Conservation (phyloP, 1,284 basidiomycete species). For the Cryptococcus wingfieldii region DNA sequence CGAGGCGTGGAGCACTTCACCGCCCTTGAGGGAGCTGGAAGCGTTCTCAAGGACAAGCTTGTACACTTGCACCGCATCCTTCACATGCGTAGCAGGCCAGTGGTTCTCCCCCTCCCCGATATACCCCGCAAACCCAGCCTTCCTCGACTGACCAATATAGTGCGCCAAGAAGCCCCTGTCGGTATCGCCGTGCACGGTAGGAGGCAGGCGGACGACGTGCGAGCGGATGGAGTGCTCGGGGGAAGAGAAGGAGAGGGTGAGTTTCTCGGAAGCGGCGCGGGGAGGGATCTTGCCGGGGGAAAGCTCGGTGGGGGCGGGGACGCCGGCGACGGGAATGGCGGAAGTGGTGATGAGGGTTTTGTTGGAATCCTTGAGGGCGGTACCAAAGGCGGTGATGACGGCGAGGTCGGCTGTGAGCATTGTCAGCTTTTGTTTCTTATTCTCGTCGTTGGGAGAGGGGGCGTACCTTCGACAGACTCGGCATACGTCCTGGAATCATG, state of each 20-base stretch:
- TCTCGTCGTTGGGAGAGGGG: not conserved
- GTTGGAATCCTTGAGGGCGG: constrained; percentile 20
- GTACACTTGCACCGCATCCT: constrained; percentile 29
- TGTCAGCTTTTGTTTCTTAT: not conserved
- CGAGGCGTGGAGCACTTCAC: constrained; percentile 19
- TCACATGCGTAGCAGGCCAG: constrained; percentile 15
- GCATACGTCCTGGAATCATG: constrained; percentile 17
- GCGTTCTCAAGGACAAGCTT: constrained; percentile 23
- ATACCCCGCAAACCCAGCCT: constrained; percentile 16
- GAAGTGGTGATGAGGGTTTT: constrained; percentile 23
- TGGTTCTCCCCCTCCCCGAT: constrained; percentile 15
- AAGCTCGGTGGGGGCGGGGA: constrained; percentile 1
- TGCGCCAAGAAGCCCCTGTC: constrained; percentile 16
- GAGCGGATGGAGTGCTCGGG: constrained; percentile 12
- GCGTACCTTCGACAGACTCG: constrained; percentile 5
- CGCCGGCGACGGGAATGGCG: not conserved
- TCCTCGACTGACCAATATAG: constrained; percentile 12
- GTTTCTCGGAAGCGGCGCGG: constrained; percentile 11
- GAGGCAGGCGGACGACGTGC: constrained; percentile 21
- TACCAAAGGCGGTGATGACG: constrained; percentile 15
- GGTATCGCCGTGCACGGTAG: constrained; percentile 20
- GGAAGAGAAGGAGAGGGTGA: not conserved
- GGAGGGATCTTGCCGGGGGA: not conserved
- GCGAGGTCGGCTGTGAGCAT: constrained; percentile 6
- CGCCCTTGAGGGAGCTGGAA: constrained; percentile 7